phyloP scores from a whole-genome alignment of 1,284 basidiomycete species.

The Rhodotorula sp. region DNA sequence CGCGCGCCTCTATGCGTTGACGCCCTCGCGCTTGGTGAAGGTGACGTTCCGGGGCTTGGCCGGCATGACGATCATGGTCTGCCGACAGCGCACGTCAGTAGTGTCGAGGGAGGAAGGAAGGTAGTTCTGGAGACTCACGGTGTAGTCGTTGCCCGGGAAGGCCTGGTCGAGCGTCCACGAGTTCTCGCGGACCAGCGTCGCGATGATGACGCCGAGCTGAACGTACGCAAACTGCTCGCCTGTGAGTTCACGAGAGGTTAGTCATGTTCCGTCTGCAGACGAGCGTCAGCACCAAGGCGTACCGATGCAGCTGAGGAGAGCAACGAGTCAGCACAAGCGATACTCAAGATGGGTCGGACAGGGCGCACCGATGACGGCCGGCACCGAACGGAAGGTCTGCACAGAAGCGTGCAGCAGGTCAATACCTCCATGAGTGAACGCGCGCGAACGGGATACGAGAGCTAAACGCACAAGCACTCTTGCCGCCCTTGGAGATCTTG shows the following conservation, averaged over 20 bases:
- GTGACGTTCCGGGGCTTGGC: constrained; percentile 58
- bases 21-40: constrained; percentile 34
- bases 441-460: too few relatives aligned
- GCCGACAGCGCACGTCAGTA: neutral
- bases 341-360: too few relatives aligned
- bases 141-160: constrained; percentile 85
- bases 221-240: constrained; percentile 97
- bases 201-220: constrained; percentile 82
- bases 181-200: constrained; percentile 73
- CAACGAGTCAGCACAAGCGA: neutral
- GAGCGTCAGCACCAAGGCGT: neutral
- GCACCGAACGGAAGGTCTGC: constrained; percentile 83
- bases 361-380: constrained; percentile 69
- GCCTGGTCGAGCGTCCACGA: constrained; percentile 68
- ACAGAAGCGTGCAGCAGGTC: neutral
- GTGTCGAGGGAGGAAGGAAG: neutral
- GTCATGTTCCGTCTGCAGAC: too few relatives aligned
- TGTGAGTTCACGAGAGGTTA: constrained; percentile 48
- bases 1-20: neutral
- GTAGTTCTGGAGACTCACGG: constrained; percentile 46
- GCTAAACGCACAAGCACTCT: constrained; percentile 46
- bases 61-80: constrained; percentile 74
- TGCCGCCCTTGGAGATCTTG: constrained; percentile 57
- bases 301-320: neutral
- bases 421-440: neutral